phyloP scores from a whole-genome alignment of 768 basidiomycete species.

The Podaxis pistillaris region DNA sequence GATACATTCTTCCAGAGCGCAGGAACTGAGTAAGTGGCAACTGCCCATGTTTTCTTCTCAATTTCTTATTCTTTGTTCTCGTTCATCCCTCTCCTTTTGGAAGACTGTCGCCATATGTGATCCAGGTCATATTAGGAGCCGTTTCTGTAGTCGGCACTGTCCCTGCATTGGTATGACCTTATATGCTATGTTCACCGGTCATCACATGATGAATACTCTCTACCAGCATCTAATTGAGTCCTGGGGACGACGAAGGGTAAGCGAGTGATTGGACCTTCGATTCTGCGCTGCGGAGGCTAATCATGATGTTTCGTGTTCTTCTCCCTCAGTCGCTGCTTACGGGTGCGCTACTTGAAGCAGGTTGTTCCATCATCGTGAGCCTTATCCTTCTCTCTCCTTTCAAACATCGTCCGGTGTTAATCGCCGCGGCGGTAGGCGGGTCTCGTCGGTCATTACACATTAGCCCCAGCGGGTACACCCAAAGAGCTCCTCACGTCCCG shows the following conservation, averaged over 20 bases:
- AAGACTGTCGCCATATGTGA: slow-evolving; percentile 68
- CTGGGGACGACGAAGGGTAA: slow-evolving; percentile 68
- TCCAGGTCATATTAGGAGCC: slow-evolving; percentile 72
- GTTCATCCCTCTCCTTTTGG: neutral
- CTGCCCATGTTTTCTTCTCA: neutral
- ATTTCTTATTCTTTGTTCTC: neutral
- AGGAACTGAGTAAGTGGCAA: slow-evolving; percentile 49
- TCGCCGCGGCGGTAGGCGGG: slow-evolving; percentile 45
- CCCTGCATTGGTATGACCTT: slow-evolving; percentile 54
- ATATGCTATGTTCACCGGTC: neutral
- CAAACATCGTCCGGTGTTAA: neutral
- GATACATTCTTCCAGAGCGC: slow-evolving; percentile 80
- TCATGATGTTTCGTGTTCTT: neutral
- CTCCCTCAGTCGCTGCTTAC: slow-evolving; percentile 55
- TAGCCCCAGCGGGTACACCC: slow-evolving; percentile 54
- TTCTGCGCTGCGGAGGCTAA: neutral
- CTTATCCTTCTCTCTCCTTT: neutral
- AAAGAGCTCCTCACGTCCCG: slow-evolving; percentile 45
- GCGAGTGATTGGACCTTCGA: slow-evolving; percentile 3
- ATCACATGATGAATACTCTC: slow-evolving; percentile 3
- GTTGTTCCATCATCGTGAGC: slow-evolving; percentile 60
- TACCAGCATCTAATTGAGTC: slow-evolving; percentile 59
- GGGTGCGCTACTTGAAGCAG: slow-evolving; percentile 59
- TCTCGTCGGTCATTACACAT: slow-evolving; percentile 66
- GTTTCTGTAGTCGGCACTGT: slow-evolving; percentile 73